Evolutionary conservation across 441 rosid species (phyloP).

Genomic region (Manihot esculenta): DNA sequence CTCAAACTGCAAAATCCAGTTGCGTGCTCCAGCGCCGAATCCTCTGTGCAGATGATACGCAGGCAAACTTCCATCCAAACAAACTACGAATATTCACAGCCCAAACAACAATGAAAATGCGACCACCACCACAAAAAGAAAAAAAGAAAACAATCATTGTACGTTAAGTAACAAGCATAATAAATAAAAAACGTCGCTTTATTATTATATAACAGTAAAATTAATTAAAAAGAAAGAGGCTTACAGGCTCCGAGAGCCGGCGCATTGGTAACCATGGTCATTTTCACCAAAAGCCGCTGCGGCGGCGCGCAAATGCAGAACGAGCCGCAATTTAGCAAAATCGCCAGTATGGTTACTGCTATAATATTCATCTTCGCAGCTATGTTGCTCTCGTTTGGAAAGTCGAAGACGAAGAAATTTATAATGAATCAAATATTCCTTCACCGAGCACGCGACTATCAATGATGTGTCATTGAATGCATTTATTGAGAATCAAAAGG

Average conservation of each 20-base stretch:
- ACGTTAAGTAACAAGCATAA: not conserved
- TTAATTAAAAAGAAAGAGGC: slow-evolving; percentile 13
- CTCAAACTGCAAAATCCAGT: slow-evolving; percentile 94
- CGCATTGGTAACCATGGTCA: slow-evolving; percentile 68
- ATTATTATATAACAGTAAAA: not conserved
- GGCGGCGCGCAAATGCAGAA: slow-evolving; percentile 25
- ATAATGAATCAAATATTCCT: not conserved
- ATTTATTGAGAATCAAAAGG: too few species aligned
- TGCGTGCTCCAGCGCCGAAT: slow-evolving; percentile 70
- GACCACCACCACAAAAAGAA: not conserved
- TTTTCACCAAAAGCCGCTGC: slow-evolving; percentile 38
- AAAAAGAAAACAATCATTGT: not conserved
- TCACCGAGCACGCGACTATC: too few species aligned
- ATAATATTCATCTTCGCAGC: slow-evolving; percentile 15
- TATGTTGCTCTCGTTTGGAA: not conserved
- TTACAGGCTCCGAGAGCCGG: slow-evolving; percentile 59
- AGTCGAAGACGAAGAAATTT: not conserved
- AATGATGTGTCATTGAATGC: not conserved
- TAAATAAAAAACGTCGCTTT: not conserved
- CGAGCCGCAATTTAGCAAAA: slow-evolving; percentile 23
- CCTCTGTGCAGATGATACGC: slow-evolving; percentile 84
- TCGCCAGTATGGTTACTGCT: slow-evolving; percentile 21
- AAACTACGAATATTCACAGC: too few species aligned
- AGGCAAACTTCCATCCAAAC: slow-evolving; percentile 95
- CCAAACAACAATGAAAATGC: too few species aligned